Evolutionary conservation across 306 rosid genomes (phyloP), one percentile per base, ranked within the genome.

Genomic region (Cyclanthera cordifolia): DNA sequence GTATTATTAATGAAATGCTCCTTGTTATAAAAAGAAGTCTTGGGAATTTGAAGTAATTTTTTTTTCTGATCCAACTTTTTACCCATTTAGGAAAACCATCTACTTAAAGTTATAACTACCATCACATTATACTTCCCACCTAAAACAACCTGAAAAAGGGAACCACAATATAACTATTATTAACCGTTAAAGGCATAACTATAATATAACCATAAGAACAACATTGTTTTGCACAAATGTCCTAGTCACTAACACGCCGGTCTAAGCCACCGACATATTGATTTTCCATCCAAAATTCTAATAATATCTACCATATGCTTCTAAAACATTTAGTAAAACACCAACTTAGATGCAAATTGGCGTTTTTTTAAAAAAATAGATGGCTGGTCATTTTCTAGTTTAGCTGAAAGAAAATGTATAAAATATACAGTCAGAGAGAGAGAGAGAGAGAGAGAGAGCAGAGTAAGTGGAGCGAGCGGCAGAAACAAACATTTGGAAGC

Each of bases 401-500:
- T 75, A 48, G 54, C 71, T 81, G 72, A 61, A 6, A 52, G 19
- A 48, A 72, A 71, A 37, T 37, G 2, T 37, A 37, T 37, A 34
- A 48, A 48, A 16, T 49, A 49, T 49, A 49, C 21, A n/a, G 53
- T 0, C 5, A 49, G 17, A 16, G 68, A 19, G 68, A 17, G 17
- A 12, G 11, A 49, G 17, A 16, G 68, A 19, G 68, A 17, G 17
- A 12, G 11, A 57, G 45, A 37, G 43, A 57, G 45, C 12, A 10
- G 58, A 7, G 23, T 16, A 7, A 58, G 66, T 58, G 66, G 49
- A 60, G 67, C 2, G 10, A 60, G 49, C 67, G 49, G 28, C 70
- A 64, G 53, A 43, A 64, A 64, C 70, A 64, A 64, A 64, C 70
- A 64, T 43, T 37, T 64, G 52, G 70, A 64, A 64, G 70, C 53